Evolutionary conservation across 1,139 yeast genomes (phyloP).

Genomic region (Wickerhamomyces sp.): DNA sequence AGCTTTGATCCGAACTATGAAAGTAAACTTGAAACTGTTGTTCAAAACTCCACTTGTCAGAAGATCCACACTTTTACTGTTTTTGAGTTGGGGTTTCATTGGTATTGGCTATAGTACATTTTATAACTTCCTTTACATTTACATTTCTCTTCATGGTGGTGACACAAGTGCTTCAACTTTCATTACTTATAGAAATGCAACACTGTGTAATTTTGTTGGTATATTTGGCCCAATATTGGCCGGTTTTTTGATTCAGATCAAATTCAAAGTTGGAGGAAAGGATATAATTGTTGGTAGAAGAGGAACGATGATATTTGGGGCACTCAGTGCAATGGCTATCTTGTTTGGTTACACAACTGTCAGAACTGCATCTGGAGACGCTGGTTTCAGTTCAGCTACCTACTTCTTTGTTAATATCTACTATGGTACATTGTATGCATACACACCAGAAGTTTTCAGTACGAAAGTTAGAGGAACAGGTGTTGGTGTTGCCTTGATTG

Average conservation of each 20-base stretch:
- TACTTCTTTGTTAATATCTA: constrained; percentile 47
- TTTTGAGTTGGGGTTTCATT: constrained; percentile 38
- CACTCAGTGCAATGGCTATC: constrained; percentile 46
- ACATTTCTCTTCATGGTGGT: constrained; percentile 38
- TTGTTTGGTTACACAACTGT: constrained; percentile 55
- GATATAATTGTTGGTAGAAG: constrained; percentile 39
- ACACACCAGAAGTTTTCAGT: constrained; percentile 51
- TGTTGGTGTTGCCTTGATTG: constrained; percentile 39
- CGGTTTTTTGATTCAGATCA: constrained; percentile 36
- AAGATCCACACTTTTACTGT: constrained; percentile 31
- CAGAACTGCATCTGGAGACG: constrained; percentile 43
- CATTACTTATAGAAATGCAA: constrained; percentile 48
- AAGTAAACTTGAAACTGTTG: constrained; percentile 27
- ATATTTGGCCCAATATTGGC: constrained; percentile 57
- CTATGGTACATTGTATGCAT: constrained; percentile 46
- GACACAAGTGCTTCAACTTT: constrained; percentile 26
- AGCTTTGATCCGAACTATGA: constrained; percentile 16
- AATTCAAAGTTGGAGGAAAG: constrained; percentile 26
- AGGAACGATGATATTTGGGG: constrained; percentile 52
- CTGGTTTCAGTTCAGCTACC: constrained; percentile 48
- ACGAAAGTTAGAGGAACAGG: constrained; percentile 50
- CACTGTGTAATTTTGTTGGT: constrained; percentile 45
- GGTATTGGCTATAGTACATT: constrained; percentile 41
- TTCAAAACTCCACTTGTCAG: constrained; percentile 30
- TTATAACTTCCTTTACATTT: constrained; percentile 39